These are phyloP conservation scores for Eimeria praecox DNA, from an alignment of 169 alveolate species.

Conservation along the genomic window DNA sequence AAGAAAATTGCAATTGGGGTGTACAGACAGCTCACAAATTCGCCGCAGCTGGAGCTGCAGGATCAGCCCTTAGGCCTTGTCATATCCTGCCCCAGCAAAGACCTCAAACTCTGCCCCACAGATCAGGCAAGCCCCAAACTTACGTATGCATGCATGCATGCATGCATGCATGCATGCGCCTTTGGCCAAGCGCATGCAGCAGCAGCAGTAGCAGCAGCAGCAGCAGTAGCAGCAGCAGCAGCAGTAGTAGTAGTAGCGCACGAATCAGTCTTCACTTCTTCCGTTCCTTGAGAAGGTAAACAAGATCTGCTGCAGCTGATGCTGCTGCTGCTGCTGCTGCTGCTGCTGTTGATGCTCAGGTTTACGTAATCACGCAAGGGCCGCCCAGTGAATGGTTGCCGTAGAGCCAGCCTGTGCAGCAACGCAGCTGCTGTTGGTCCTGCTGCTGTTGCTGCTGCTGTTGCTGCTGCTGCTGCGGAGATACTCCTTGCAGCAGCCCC, in stretches of 20 bases:
- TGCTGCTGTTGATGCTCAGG: neutral
- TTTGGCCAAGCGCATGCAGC: neutral
- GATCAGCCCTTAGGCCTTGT: constrained; percentile 41
- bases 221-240: neutral
- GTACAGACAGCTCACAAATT: constrained; percentile 62
- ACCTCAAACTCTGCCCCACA: constrained; percentile 47
- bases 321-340: constrained; percentile 43
- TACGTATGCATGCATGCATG: neutral
- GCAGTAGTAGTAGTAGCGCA: too few species aligned
- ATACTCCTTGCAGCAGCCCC: neutral
- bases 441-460: constrained; percentile 25
- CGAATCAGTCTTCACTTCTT: too few species aligned
- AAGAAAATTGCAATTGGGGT: constrained; percentile 67
- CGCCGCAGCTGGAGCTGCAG: constrained; percentile 26
- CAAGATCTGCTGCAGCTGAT: neutral
- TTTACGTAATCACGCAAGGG: constrained; percentile 25
- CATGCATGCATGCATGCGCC: neutral
- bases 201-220: neutral
- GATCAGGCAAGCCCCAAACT: constrained; percentile 54
- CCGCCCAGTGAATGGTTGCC: constrained; percentile 46
- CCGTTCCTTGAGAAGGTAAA: neutral
- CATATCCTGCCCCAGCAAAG: constrained; percentile 45
- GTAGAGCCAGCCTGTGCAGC: neutral
- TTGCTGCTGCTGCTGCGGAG: neutral
- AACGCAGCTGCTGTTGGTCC: neutral